A percentile compares a stretch with the other conserved stretches of the same genome.
Evolutionary conservation across 106 monocot genomes (phyloP).

Genomic region (Chionographis japonica): DNA sequence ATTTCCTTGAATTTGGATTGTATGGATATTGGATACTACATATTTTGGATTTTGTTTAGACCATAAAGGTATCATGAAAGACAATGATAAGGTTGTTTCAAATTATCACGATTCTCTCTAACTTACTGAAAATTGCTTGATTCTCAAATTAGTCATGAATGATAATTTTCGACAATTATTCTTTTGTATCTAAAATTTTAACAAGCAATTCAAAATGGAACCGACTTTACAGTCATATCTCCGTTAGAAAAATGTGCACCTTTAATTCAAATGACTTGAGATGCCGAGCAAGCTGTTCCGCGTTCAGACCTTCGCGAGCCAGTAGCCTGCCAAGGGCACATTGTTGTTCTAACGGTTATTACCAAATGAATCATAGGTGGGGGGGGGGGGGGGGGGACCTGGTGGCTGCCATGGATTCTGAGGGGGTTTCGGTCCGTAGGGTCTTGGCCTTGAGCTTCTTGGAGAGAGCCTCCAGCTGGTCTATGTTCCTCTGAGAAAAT

Average conservation of each 20-base stretch:
- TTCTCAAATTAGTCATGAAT: too few relatives aligned
- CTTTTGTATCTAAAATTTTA: neutral
- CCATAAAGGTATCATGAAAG: too few relatives aligned
- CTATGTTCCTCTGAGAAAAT: slow-evolving; percentile 69
- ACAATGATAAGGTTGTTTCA: too few relatives aligned
- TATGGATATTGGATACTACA: too few relatives aligned
- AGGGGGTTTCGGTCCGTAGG: slow-evolving; percentile 55
- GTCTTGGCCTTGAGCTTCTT: slow-evolving; percentile 94
- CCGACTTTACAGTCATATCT: too few relatives aligned
- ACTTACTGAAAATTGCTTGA: too few relatives aligned
- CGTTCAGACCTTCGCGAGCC: slow-evolving; percentile 93
- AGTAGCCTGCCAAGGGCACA: slow-evolving; percentile 42
- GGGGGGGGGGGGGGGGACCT: slow-evolving; percentile 31
- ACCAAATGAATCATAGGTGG: neutral
- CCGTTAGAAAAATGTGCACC: slow-evolving; percentile 18
- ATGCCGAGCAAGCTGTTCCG: slow-evolving; percentile 90
- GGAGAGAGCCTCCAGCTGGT: slow-evolving; percentile 85
- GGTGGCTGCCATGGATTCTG: slow-evolving; percentile 81
- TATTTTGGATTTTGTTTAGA: too few relatives aligned
- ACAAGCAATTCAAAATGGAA: neutral
- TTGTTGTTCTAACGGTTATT: neutral
- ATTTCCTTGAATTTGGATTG: too few relatives aligned
- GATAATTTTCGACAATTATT: too few relatives aligned
- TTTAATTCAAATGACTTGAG: slow-evolving; percentile 93
- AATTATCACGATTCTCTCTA: too few relatives aligned